A percentile compares a stretch with the other conserved stretches of the same genome.
These are phyloP conservation scores for Metschnikowia orientalis DNA, from an alignment of 805 yeast genomes.

Conservation along the genomic window DNA sequence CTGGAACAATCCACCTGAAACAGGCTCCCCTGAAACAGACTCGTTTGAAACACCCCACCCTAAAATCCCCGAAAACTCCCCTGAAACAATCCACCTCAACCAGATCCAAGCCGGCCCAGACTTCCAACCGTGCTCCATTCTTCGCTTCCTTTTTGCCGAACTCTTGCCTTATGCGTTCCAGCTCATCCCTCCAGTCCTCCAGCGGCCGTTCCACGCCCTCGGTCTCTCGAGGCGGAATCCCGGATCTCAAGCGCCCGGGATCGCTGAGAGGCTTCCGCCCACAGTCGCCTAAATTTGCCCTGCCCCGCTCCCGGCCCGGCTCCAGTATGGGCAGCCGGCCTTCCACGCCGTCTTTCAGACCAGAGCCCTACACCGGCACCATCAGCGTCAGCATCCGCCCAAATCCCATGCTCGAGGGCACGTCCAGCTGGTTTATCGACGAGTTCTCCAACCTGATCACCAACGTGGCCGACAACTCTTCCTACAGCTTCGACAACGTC, in stretches of 20 bases:
- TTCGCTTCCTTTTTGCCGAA: too few relatives aligned
- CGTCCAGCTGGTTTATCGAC: conserved; percentile 44
- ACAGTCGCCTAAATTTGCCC: conserved; percentile 26
- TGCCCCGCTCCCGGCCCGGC: conserved; percentile 28
- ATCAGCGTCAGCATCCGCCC: conserved; percentile 77
- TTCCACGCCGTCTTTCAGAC: conserved; percentile 30
- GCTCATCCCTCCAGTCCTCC: conserved; percentile 15
- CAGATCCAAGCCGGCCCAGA: too few relatives aligned
- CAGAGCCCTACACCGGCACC: conserved; percentile 57
- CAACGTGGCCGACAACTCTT: conserved; percentile 53
- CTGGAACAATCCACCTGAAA: too few relatives aligned
- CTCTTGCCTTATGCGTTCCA: conserved; percentile 20
- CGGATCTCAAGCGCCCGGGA: conserved; percentile 29
- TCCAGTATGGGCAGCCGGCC: conserved; percentile 38
- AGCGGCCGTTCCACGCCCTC: conserved; percentile 17
- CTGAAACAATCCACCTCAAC: too few relatives aligned
- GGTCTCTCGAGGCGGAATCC: conserved; percentile 4
- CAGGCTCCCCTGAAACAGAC: neutral
- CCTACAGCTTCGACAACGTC: conserved; percentile 73
- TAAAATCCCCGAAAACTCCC: too few relatives aligned
- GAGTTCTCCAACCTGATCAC: conserved; percentile 35
- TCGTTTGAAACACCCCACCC: neutral
- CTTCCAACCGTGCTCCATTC: too few relatives aligned
- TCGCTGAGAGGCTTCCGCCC: conserved; percentile 28
- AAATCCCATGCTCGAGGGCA: conserved; percentile 47